Base-by-base conservation (phyloP, 176 grass and related monocot species). In the Dactylis glomerata region DNA sequence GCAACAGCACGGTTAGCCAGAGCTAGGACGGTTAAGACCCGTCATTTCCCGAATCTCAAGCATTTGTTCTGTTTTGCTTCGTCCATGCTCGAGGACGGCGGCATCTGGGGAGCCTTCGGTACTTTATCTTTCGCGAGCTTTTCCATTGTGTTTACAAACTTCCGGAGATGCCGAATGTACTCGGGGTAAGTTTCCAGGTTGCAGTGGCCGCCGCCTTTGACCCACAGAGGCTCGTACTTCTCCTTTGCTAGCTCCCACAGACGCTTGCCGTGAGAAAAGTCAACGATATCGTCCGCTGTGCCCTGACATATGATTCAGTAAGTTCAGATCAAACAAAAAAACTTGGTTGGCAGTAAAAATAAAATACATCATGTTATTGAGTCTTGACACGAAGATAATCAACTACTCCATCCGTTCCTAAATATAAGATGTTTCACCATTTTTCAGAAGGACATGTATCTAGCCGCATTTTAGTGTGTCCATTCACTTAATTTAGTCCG, bases 151-250 rank as follows among this genome's bases (percentile, higher is more conserved):
- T 62, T 89, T 36, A 94, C 87, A 62, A 98, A 98, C 90, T 91
- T 98, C 64, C 87, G 61, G 70, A 98, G 38, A 73, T 98, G 96
- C 56, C 89, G 90, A 82, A 98, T 98, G 69, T 98, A 98, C 46
- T 98, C 93, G 0, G 96, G 93, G 30, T 92, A 98, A 2, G 93
- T 92, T 62, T 98, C 96, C 78, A 98, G 83, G 67, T 98, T 98
- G 86, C 96, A 98, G 68, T 98, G 96, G 4, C 93, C 93, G 0
- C 96, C 96, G 26, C 96, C 96, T 50, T 93, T 95, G 11, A 98
- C 27, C 96, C 96, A 98, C 6, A 98, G 75, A 2, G 96, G 96
- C 34, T 98, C 96, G 44, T 94, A 96, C 77, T 98, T 98, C 42
- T 95, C 96, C 71, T 95, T 98, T 0, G 96, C 79, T 14, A 98